Percentiles rank a stretch among this genome's conserved stretches.
phyloP scores from a whole-genome alignment of 1,284 basidiomycete species.

The Ganoderma leucocontextum region DNA sequence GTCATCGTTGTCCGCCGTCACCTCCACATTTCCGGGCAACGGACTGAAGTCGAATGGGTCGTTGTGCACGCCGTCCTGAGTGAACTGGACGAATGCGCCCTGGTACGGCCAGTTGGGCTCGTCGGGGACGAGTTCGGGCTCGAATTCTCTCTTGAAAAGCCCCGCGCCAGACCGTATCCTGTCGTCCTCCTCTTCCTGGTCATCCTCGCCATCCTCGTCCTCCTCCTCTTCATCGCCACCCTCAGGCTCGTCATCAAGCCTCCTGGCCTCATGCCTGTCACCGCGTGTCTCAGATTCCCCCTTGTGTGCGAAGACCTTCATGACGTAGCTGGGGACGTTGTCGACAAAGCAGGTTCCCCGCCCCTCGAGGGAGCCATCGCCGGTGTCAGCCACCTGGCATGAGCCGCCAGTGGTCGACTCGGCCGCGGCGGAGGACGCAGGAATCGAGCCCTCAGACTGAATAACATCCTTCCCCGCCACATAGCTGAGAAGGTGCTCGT shows the following conservation, averaged over 20 bases:
- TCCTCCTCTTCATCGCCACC: too few species aligned
- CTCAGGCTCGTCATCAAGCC: too few species aligned
- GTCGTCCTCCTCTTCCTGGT: background rate
- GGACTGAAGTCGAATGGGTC: slow-evolving; percentile 9
- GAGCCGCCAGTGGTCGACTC: too few species aligned
- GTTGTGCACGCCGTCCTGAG: background rate
- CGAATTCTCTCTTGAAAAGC: background rate
- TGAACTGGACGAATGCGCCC: slow-evolving; percentile 2
- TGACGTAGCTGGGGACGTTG: background rate
- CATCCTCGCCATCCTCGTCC: background rate
- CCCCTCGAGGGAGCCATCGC: background rate
- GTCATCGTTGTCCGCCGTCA: too few species aligned
- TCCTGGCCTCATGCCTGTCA: too few species aligned
- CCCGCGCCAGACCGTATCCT: slow-evolving; percentile 11
- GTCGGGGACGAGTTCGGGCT: background rate
- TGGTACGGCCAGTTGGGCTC: slow-evolving; percentile 13
- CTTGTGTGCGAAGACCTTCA: slow-evolving; percentile 1
- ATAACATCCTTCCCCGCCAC: background rate
- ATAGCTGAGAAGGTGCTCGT: background rate
- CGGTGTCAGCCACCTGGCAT: too few species aligned
- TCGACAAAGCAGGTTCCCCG: background rate
- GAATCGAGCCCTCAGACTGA: too few species aligned
- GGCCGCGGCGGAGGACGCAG: too few species aligned
- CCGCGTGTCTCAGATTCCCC: background rate
- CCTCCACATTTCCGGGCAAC: too few species aligned